These are phyloP conservation scores for Thymus mandschuricus DNA, from an alignment of 257 asterid genomes.

Conservation along the genomic window DNA sequence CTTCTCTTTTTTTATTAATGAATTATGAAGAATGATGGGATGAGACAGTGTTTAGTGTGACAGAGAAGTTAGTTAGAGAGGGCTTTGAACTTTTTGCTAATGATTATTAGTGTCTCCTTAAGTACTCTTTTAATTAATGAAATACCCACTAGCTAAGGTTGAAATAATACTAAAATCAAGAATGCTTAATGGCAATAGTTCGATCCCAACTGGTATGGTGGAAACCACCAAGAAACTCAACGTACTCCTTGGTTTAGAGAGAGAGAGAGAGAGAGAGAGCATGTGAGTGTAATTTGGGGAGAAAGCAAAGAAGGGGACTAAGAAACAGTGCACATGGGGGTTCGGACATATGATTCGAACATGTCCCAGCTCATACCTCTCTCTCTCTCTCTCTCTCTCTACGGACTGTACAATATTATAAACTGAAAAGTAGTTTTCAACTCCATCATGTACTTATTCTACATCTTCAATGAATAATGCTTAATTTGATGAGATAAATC, in stretches of 20 bases:
- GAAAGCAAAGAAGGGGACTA: slow-evolving; percentile 50
- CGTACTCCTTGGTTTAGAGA: slow-evolving; percentile 16
- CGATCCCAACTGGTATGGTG: slow-evolving; percentile 23
- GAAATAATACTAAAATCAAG: background rate
- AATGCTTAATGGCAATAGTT: slow-evolving; percentile 25
- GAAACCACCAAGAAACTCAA: slow-evolving; percentile 38
- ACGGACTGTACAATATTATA: no score
- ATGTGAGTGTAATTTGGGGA: slow-evolving; percentile 66
- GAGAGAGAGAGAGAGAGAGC: slow-evolving; percentile 43
- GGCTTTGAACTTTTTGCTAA: slow-evolving; percentile 47
- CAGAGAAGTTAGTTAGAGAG: slow-evolving; percentile 43
- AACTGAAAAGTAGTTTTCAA: no score
- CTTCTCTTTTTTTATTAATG: background rate
- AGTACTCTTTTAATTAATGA: slow-evolving; percentile 22
- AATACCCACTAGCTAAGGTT: background rate
- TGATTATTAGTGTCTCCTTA: slow-evolving; percentile 55
- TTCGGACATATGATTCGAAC: slow-evolving; percentile 31
- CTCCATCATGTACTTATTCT: no score
- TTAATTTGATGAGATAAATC: no score
- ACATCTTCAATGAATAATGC: no score
- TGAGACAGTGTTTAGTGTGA: slow-evolving; percentile 35
- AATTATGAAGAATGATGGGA: slow-evolving; percentile 32
- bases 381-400: background rate
- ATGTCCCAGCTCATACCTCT: slow-evolving; percentile 45
- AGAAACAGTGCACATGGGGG: slow-evolving; percentile 74